phyloP scores from a whole-genome alignment of 345 rosid genomes.

The Ceriops decandra region DNA sequence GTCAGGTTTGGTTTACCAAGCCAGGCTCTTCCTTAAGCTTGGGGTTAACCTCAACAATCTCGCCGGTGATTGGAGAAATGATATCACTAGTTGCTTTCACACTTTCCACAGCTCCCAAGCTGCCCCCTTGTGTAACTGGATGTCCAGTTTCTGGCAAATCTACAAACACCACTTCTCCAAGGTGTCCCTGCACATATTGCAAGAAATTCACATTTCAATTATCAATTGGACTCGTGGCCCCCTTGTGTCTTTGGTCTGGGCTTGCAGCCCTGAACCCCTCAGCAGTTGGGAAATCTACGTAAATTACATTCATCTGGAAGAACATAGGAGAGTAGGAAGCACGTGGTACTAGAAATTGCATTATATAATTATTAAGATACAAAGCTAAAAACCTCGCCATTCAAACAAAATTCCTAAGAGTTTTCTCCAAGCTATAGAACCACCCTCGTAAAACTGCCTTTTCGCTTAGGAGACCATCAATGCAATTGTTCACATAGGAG shows the following conservation, averaged over 20 bases:
- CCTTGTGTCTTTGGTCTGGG: neutral
- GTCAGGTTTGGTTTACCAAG: conserved; percentile 36
- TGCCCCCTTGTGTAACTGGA: conserved; percentile 47
- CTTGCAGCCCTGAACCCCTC: too few relatives aligned
- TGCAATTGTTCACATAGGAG: too few relatives aligned
- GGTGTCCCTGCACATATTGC: conserved; percentile 52
- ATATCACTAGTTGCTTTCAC: conserved; percentile 95
- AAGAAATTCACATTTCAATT: neutral
- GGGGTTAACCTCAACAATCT: conserved; percentile 70
- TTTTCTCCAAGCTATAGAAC: too few relatives aligned
- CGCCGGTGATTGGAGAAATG: conserved; percentile 84
- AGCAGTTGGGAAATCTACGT: too few relatives aligned
- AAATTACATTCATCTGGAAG: neutral
- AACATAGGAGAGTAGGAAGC: too few relatives aligned
- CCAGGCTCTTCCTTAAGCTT: conserved; percentile 73
- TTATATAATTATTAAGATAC: too few relatives aligned
- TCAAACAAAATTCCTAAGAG: too few relatives aligned
- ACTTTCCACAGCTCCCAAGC: conserved; percentile 94
- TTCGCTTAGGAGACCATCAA: too few relatives aligned
- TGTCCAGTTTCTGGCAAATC: conserved; percentile 67
- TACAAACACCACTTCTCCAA: conserved; percentile 94
- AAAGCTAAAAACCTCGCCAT: too few relatives aligned
- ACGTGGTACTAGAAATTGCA: too few relatives aligned
- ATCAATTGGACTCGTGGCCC: neutral
- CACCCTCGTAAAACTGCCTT: too few relatives aligned